Conservation (phyloP, 352 stramenopile genomes). For the Phytophthora sp. region DNA sequence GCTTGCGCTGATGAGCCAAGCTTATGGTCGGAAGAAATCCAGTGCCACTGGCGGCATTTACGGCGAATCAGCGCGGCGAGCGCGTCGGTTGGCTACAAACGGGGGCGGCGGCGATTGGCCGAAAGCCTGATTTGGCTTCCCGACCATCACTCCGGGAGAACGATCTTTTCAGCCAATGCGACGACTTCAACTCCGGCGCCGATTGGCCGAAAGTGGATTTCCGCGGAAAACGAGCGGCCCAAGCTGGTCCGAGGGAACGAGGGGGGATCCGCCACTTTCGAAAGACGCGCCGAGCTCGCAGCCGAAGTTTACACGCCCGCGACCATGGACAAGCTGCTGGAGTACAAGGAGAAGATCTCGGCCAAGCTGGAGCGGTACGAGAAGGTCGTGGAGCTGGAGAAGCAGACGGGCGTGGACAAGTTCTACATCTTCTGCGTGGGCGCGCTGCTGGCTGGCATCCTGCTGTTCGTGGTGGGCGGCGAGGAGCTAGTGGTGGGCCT, state of each 20-base stretch:
- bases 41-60: background rate
- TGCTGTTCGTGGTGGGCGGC: slow-evolving; percentile 84
- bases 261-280: slow-evolving; percentile 47
- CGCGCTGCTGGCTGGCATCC: slow-evolving; percentile 51
- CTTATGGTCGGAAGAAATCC: slow-evolving; percentile 21
- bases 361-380: slow-evolving; percentile 83
- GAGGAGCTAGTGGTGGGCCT: slow-evolving; percentile 81
- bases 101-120: slow-evolving; percentile 13
- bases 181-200: slow-evolving; percentile 15
- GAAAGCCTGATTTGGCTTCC: slow-evolving; percentile 23
- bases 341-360: slow-evolving; percentile 88
- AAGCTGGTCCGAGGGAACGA: background rate
- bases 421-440: slow-evolving; percentile 83
- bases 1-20: no score
- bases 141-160: slow-evolving; percentile 28
- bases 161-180: slow-evolving; percentile 38
- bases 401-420: slow-evolving; percentile 88
- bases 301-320: background rate
- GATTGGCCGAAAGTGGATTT: slow-evolving; percentile 32
- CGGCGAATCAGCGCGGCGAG: background rate
- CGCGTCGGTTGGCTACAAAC: slow-evolving; percentile 2
- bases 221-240: background rate
- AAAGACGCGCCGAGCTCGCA: slow-evolving; percentile 38
- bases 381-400: slow-evolving; percentile 85
- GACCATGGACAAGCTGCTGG: slow-evolving; percentile 79